These are phyloP conservation scores for Glycyrrhiza uralensis DNA, from an alignment of 306 rosid genomes.

Conservation along the genomic window DNA sequence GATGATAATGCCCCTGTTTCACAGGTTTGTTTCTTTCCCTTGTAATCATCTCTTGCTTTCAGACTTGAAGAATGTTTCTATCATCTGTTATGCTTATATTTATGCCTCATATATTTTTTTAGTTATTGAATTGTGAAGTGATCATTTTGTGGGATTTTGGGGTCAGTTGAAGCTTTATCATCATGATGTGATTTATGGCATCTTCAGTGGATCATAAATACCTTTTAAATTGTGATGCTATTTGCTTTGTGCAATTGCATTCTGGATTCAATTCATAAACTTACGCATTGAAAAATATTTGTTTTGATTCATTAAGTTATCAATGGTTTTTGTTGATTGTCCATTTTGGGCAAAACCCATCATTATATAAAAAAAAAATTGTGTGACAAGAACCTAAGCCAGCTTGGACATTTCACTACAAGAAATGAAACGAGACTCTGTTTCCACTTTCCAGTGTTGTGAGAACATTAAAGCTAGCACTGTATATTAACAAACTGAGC, in stretches of 20 bases:
- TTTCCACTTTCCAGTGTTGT: not conserved
- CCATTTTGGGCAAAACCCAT: not conserved
- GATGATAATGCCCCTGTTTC: slow-evolving; percentile 82
- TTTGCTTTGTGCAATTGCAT: not conserved
- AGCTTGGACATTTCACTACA: not conserved
- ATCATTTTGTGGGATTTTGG: not conserved
- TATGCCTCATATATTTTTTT: not conserved
- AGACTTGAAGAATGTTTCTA: not conserved
- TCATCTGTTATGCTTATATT: slow-evolving; percentile 1
- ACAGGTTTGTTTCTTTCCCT: slow-evolving; percentile 52
- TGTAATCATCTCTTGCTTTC: slow-evolving; percentile 1
- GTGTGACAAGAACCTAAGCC: not conserved
- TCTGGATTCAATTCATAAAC: not conserved
- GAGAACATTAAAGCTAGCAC: slow-evolving; percentile 5
- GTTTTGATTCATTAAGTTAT: not conserved
- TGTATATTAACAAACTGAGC: not conserved
- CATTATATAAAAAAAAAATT: not conserved
- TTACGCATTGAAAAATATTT: not conserved
- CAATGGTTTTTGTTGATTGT: not conserved
- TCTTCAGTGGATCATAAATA: not conserved
- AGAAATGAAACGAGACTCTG: not conserved
- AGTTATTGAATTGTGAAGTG: slow-evolving; percentile 19
- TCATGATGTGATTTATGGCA: not conserved
- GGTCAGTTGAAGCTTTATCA: not conserved
- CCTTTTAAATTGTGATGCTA: not conserved